These are phyloP conservation scores for Suhomyces yuchorum DNA, from an alignment of 1,139 yeast species.

Conservation along the genomic window DNA sequence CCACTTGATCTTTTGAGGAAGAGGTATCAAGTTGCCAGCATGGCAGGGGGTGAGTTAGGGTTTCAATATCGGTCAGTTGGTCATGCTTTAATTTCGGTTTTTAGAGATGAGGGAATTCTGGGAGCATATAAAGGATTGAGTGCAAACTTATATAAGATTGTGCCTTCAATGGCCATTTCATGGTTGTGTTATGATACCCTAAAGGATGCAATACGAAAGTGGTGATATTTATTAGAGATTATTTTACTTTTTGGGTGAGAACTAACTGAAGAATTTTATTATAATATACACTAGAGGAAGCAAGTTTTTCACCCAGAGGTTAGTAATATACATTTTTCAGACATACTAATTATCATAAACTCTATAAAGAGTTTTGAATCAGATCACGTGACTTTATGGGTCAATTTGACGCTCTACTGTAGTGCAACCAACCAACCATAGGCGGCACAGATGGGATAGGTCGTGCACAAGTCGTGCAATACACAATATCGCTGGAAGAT, in stretches of 20 bases:
- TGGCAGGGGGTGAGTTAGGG: constrained; percentile 79
- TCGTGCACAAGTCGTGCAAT: constrained; percentile 10
- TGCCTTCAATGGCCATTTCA: constrained; percentile 93
- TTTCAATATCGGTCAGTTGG: constrained; percentile 73
- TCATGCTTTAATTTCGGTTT: constrained; percentile 71
- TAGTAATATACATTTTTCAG: no score
- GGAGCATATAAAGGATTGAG: constrained; percentile 90
- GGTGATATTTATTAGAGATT: constrained; percentile 25
- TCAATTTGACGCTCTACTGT: background rate
- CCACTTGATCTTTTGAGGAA: constrained; percentile 89
- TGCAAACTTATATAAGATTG: constrained; percentile 87
- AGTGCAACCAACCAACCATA: constrained; percentile 23
- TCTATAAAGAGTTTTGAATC: no score
- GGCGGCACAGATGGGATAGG: constrained; percentile 2
- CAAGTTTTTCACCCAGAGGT: background rate
- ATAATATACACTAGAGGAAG: background rate
- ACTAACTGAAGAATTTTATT: background rate
- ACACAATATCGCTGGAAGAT: constrained; percentile 5
- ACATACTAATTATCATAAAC: no score
- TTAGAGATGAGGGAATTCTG: constrained; percentile 67
- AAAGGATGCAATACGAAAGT: constrained; percentile 40
- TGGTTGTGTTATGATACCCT: constrained; percentile 85
- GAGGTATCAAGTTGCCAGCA: constrained; percentile 85
- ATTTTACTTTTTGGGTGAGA: background rate
- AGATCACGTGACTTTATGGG: constrained; percentile 16